phyloP scores from a whole-genome alignment of 352 stramenopile species.

The Sclerospora graminicola region DNA sequence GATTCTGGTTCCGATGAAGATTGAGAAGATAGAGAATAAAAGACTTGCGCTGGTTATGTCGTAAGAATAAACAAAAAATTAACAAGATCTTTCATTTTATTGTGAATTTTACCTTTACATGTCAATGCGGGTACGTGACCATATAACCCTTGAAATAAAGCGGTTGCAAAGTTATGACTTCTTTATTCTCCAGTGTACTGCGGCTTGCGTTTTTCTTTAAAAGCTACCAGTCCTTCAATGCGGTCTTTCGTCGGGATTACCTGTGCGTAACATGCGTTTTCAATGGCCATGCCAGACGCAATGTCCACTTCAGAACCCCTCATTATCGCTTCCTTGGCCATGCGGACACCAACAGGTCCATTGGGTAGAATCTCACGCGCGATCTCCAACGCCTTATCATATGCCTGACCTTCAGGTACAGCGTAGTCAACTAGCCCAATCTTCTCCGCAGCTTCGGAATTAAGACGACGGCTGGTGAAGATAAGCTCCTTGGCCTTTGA shows the following conservation, averaged over 20 bases:
- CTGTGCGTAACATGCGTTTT: constrained; percentile 87
- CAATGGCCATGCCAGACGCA: constrained; percentile 82
- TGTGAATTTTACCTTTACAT: too few relatives aligned
- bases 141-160: too few relatives aligned
- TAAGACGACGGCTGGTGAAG: constrained; percentile 84
- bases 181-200: constrained; percentile 85
- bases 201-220: constrained; percentile 89
- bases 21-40: constrained; percentile 5
- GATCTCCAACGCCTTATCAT: constrained; percentile 70
- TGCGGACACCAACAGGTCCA: constrained; percentile 86
- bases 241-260: constrained; percentile 88
- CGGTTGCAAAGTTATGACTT: too few relatives aligned
- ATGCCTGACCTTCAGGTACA: constrained; percentile 51
- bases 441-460: constrained; percentile 57
- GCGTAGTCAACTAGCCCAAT: constrained; percentile 87
- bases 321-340: constrained; percentile 86
- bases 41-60: background rate
- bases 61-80: constrained; percentile 1
- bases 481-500: constrained; percentile 93
- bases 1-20: background rate
- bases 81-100: too few relatives aligned
- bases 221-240: constrained; percentile 87
- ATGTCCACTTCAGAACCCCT: constrained; percentile 82
- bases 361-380: constrained; percentile 87
- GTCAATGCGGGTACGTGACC: too few relatives aligned